These are phyloP conservation scores for Ceratobasidium sp. DNA, from an alignment of 1,284 basidiomycete genomes.

Conservation along the genomic window DNA sequence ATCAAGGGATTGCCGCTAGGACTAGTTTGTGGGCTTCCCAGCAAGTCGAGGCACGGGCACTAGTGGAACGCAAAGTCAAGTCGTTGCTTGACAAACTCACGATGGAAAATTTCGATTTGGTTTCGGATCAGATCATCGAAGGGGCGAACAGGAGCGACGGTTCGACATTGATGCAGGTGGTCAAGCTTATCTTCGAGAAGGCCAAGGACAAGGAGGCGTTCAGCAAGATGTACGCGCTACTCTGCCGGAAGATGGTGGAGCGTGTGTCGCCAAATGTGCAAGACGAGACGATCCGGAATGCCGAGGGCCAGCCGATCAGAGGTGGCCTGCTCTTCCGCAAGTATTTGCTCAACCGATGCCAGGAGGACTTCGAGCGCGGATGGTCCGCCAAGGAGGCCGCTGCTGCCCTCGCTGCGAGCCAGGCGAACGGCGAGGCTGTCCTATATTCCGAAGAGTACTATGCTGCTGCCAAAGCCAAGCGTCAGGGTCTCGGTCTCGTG, in stretches of 20 bases:
- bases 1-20: too few species aligned
- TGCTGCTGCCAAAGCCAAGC: constrained; percentile 95
- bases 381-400: too few species aligned
- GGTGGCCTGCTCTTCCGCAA: too few species aligned
- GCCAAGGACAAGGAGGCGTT: too few species aligned
- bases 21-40: too few species aligned
- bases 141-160: constrained; percentile 98
- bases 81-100: constrained; percentile 95
- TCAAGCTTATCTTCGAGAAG: too few species aligned
- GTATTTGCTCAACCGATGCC: too few species aligned
- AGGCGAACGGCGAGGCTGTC: constrained; percentile 65
- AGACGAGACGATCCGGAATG: constrained; percentile 82
- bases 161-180: constrained; percentile 90
- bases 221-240: constrained; percentile 96
- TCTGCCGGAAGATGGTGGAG: constrained; percentile 95
- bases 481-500: constrained; percentile 95
- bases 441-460: constrained; percentile 87
- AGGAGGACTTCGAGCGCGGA: too few species aligned
- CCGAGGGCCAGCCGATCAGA: constrained; percentile 83
- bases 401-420: constrained; percentile 59
- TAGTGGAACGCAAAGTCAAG: constrained; percentile 95
- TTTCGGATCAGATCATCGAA: constrained; percentile 89
- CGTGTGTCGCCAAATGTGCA: constrained; percentile 85
- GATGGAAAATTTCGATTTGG: constrained; percentile 96
- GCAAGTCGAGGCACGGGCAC: constrained; percentile 63